phyloP scores from a whole-genome alignment of 768 basidiomycete species.

The Auricularia sp. region DNA sequence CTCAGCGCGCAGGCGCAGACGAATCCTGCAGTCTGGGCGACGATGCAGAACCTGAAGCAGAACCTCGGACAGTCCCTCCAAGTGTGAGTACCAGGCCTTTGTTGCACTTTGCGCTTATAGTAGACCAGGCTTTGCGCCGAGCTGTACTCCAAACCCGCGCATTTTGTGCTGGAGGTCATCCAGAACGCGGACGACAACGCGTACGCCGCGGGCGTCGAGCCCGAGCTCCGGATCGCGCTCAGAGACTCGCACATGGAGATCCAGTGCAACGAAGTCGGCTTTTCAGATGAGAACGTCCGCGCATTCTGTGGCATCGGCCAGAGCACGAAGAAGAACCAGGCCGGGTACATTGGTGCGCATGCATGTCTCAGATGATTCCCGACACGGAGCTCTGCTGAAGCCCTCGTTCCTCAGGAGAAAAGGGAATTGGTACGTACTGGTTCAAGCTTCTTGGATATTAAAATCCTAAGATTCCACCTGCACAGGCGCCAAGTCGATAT shows the following conservation, averaged over 20 bases:
- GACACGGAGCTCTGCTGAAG: not conserved
- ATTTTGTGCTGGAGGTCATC: conserved; percentile 19
- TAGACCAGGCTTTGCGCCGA: conserved; percentile 13
- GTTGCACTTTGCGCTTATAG: too few species aligned
- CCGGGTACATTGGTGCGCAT: conserved; percentile 10
- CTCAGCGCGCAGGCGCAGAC: not conserved
- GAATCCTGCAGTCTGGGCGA: not conserved
- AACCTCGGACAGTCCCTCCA: not conserved
- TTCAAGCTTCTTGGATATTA: not conserved
- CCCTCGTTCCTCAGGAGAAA: conserved; percentile 15
- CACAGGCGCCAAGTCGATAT: conserved; percentile 20
- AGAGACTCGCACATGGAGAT: conserved; percentile 8
- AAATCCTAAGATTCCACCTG: not conserved
- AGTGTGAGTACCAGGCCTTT: not conserved
- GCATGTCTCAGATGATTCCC: not conserved
- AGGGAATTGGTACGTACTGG: conserved; percentile 16
- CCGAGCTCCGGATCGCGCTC: conserved; percentile 10
- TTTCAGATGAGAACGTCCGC: conserved; percentile 12
- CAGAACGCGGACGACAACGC: conserved; percentile 22
- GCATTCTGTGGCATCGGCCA: conserved; percentile 18
- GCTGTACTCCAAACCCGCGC: conserved; percentile 17
- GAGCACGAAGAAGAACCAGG: conserved; percentile 16
- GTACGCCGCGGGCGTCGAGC: conserved; percentile 8
- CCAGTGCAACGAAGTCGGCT: conserved; percentile 18
- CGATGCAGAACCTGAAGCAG: not conserved